A percentile compares a stretch with the other conserved stretches of the same genome.
These are phyloP conservation scores for Echria macrotheca DNA, from an alignment of 495 filamentous ascomycete species.

Conservation along the genomic window DNA sequence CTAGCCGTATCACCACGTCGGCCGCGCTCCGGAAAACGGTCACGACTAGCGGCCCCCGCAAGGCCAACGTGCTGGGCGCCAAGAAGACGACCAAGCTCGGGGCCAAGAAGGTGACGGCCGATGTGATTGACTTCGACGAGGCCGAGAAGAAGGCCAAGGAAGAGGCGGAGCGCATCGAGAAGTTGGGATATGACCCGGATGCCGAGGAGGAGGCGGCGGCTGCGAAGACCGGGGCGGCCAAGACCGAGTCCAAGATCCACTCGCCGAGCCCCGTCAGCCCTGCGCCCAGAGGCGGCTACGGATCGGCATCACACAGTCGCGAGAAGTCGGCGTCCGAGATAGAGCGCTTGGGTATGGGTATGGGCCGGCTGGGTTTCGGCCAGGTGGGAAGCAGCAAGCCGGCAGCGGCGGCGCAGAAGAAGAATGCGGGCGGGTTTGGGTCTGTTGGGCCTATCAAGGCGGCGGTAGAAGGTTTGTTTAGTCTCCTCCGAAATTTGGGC, in stretches of 20 bases:
- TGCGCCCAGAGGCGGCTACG: conserved; percentile 49
- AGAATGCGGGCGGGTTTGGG: conserved; percentile 78
- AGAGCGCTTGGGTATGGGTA: conserved; percentile 87
- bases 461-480: conserved; percentile 59
- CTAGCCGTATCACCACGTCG: conserved; percentile 66
- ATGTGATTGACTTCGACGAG: conserved; percentile 89
- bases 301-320: conserved; percentile 50
- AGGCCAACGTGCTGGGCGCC: conserved; percentile 77
- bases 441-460: conserved; percentile 67
- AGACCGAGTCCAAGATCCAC: conserved; percentile 52
- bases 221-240: conserved; percentile 28
- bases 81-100: conserved; percentile 96
- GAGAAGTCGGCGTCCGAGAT: conserved; percentile 63
- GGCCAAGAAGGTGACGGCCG: conserved; percentile 78
- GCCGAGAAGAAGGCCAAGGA: conserved; percentile 96
- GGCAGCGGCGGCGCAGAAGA: conserved; percentile 58
- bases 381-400: conserved; percentile 67
- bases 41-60: conserved; percentile 56
- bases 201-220: conserved; percentile 64
- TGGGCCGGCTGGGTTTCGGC: conserved; percentile 83
- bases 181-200: conserved; percentile 95
- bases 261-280: conserved; percentile 74
- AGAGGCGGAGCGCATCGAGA: conserved; percentile 92
- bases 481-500: too few species aligned
- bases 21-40: conserved; percentile 70